These are phyloP conservation scores for Fusarium dlaminii DNA, from an alignment of 2,329 filamentous ascomycete genomes.

Conservation along the genomic window DNA sequence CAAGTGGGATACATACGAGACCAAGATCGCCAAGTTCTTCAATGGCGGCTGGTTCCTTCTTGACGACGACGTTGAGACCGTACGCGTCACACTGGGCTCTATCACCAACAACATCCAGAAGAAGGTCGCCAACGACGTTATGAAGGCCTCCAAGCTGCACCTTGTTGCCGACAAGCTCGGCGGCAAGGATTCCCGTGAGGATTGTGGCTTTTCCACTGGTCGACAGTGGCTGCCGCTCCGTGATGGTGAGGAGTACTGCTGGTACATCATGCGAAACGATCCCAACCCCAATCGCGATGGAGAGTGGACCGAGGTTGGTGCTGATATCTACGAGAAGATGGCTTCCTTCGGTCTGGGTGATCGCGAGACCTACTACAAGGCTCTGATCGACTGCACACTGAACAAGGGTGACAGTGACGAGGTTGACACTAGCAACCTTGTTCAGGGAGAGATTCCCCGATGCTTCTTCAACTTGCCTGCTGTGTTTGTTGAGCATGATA, in stretches of 20 bases:
- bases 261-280: slow-evolving; percentile 29
- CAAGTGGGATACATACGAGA: slow-evolving; percentile 5
- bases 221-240: slow-evolving; percentile 23
- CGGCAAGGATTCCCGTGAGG: neutral
- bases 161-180: slow-evolving; percentile 29
- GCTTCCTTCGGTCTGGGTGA: slow-evolving; percentile 13
- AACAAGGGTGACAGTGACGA: slow-evolving; percentile 5
- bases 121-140: slow-evolving; percentile 35
- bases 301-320: neutral
- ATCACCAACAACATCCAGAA: slow-evolving; percentile 31
- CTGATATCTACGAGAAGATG: slow-evolving; percentile 32
- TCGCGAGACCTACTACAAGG: slow-evolving; percentile 15
- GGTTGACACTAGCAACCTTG: slow-evolving; percentile 4
- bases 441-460: slow-evolving; percentile 2
- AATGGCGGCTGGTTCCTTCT: slow-evolving; percentile 31
- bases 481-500: slow-evolving; percentile 13
- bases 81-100: neutral
- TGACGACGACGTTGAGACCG: slow-evolving; percentile 25
- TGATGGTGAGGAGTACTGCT: slow-evolving; percentile 27
- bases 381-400: slow-evolving; percentile 12
- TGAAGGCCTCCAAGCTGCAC: slow-evolving; percentile 3
- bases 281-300: neutral
- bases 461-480: slow-evolving; percentile 22
- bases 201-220: slow-evolving; percentile 1
- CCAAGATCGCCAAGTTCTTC: slow-evolving; percentile 32